Base-by-base conservation (phyloP, 108 stramenopile species). In the Cyclotella kingstonii region DNA sequence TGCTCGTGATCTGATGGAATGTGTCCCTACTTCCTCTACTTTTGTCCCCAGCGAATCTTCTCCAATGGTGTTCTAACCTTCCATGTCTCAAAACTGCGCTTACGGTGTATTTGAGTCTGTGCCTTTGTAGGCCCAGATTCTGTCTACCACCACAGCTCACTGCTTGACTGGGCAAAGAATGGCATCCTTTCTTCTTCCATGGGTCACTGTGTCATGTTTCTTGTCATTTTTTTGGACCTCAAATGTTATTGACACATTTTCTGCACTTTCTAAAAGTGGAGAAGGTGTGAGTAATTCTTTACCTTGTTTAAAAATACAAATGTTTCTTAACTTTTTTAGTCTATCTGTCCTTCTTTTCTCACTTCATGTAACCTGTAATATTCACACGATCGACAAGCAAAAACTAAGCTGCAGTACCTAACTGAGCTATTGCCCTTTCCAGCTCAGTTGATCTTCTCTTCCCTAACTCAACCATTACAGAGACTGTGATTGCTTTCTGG, bases 401-500 rank as follows among this genome's bases (percentile, higher is more conserved):
- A 36, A 54, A 54, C 3, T 38, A 36, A 3, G 54, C 54, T n/a
- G 48, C 48, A 1, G 25, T 35, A 12, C 48, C 47, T 0, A 62
- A 36, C 38, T 45, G 58, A 19, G 12, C 0, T 8, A 19, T 5
- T 1, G 47, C 47, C 39, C 48, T 5, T 28, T 50, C 23, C 3
- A 14, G 23, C 35, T 62, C 60, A 2, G 60, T 62, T 1, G 18
- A 1, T 23, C 25, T 28, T 3, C 6, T 11, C 31, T 62, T 62
- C 2, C 23, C 14, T 0, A 62, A 4, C 28, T 62, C 60, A 0
- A 23, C 3, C 14, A 62, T 5, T 3, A 62, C 36, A 5, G 19
- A 2, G 28, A 45, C 14, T 27, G 60, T 46, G 18, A 62, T 12
- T 10, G 60, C 60, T 39, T 62, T 62, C 23, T 62, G 60, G 25